A percentile compares a stretch with the other conserved stretches of the same genome.
Evolutionary conservation across 2,329 filamentous ascomycete genomes (phyloP).

Genomic region (Colletotrichum cuscutae): DNA sequence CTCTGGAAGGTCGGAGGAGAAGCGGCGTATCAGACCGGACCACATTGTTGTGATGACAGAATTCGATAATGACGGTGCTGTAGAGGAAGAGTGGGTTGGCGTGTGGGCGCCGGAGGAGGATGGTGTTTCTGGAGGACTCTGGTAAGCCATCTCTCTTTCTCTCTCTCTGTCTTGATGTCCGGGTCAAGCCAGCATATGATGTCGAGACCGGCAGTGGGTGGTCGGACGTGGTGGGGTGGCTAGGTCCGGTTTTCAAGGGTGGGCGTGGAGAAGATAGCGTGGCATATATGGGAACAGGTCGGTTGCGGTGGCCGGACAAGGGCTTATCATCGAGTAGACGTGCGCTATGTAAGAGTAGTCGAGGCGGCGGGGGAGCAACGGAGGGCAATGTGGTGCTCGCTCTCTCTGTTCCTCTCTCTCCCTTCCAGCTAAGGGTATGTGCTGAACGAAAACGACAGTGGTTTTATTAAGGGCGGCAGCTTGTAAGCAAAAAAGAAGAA

Average conservation of each 20-base stretch:
- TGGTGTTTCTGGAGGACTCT: constrained; percentile 35
- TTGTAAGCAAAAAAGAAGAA: constrained; percentile 9
- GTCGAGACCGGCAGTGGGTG: neutral
- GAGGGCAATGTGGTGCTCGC: neutral
- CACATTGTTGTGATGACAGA: constrained; percentile 54
- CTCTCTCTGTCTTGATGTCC: neutral
- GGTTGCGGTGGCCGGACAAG: neutral
- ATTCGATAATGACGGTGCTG: constrained; percentile 42
- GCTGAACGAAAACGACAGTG: constrained; percentile 18
- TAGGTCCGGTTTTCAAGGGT: neutral
- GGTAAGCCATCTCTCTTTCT: constrained; percentile 26
- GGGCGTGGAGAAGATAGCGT: neutral
- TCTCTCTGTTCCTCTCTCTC: neutral
- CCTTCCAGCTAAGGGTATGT: neutral
- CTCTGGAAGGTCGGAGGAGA: constrained; percentile 60
- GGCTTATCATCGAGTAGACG: constrained; percentile 2
- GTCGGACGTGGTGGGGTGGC: neutral
- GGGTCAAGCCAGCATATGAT: neutral
- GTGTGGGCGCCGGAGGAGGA: constrained; percentile 42
- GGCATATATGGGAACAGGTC: neutral
- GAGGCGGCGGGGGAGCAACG: neutral
- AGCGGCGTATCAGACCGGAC: constrained; percentile 75
- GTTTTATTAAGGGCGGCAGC: neutral
- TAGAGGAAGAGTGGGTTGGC: constrained; percentile 39
- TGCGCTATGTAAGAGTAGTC: neutral